Evolutionary conservation across 1,284 basidiomycete species (phyloP).

Genomic region (Microbotryum silenes-acaulis): DNA sequence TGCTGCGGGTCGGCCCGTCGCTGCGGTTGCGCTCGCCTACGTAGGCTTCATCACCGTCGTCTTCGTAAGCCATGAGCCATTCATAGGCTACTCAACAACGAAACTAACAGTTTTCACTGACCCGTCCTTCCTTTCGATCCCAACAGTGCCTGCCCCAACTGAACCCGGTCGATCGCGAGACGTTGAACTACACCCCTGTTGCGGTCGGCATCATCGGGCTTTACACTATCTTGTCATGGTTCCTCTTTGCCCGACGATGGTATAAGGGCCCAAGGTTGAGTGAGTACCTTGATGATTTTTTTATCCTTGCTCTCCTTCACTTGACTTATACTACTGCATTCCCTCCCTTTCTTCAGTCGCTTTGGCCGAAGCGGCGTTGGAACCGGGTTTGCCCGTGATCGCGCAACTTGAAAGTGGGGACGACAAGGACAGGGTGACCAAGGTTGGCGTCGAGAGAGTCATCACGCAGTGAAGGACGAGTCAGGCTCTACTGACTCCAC

Average conservation of each 20-base stretch:
- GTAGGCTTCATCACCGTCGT: conserved; percentile 35
- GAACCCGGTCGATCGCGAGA: conserved; percentile 56
- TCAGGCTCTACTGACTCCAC: too few relatives aligned
- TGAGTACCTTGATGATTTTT: not conserved
- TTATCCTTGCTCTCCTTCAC: not conserved
- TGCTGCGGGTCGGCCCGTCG: conserved; percentile 13
- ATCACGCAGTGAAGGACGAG: too few relatives aligned
- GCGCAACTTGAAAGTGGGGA: too few relatives aligned
- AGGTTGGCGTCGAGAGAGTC: too few relatives aligned
- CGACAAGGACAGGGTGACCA: too few relatives aligned
- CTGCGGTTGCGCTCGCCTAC: conserved; percentile 23
- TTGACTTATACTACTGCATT: not conserved
- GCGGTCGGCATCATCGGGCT: conserved; percentile 60
- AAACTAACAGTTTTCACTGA: not conserved
- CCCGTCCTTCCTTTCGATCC: conserved; percentile 21
- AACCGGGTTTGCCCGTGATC: too few relatives aligned
- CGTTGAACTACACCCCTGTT: conserved; percentile 63
- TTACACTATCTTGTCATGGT: conserved; percentile 58
- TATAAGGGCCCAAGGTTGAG: conserved; percentile 15
- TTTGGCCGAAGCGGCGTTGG: too few relatives aligned
- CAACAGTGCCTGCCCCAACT: conserved; percentile 32
- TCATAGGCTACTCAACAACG: too few relatives aligned
- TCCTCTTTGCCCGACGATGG: conserved; percentile 58
- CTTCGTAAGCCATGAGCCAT: not conserved
- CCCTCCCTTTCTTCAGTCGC: too few relatives aligned